Base-by-base conservation (phyloP, 306 rosid species). In the Oxytropis ochrocephala region DNA sequence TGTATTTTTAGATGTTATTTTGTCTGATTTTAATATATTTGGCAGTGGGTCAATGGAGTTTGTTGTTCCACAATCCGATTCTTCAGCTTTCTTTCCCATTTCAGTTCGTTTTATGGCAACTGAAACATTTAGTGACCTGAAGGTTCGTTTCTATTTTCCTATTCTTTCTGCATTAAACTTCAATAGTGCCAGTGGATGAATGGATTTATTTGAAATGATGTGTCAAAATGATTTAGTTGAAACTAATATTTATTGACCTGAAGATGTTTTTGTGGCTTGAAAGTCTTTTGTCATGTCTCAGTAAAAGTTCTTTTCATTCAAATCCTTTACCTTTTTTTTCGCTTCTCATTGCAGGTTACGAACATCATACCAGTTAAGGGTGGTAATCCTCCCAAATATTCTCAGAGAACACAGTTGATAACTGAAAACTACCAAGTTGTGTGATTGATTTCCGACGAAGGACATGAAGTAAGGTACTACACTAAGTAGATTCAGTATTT, bases 21-120 rank as follows among this genome's bases (percentile, higher is more conserved):
- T 61, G 38, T 73, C 70, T 73, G 66, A 77, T 64, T 66, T 67
- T 11, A 53, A 7, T 77, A 41, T 36, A 32, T 48, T 68, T 84
- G 78, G 76, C 93, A 92, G 98, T 79, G 96, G 98, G 64, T 88
- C 96, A 3, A 70, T 89, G 96, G 97, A 90, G 75, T 93, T 93
- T 75, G 97, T 90, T 56, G 91, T 93, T 80, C 97, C 97, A 14
- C 87, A 82, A 59, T 81, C 87, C 11, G 97, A 93, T 74, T 80
- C 98, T 66, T 90, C 96, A 30, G 74, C 78, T 50, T 89, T 92
- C 80, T 88, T 92, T 70, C 96, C 96, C 67, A 90, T 92, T 64
- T 90, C 96, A 57, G 92, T 90, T 12, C 73, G 82, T 14, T 93
- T 93, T 75, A 69, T 87, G 65, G 96, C 97, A 21, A 62, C 96